Percentiles rank a stretch among this genome's conserved stretches.
Conservation (phyloP, 116 monocot genomes). For the Dioscorea cayenensis region DNA sequence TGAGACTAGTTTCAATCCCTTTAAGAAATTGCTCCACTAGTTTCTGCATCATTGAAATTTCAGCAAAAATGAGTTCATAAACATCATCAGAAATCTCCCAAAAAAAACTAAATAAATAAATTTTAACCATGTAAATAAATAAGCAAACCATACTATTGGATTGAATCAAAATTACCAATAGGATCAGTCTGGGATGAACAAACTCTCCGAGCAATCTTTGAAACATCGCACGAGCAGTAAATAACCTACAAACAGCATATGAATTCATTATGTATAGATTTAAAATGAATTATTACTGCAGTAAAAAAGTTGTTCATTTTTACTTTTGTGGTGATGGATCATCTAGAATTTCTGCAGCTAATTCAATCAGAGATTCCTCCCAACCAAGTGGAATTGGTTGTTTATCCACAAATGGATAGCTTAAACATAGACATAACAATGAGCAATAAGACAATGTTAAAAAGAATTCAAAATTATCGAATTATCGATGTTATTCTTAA, state of each 20-base stretch:
- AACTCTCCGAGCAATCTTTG: constrained; percentile 38
- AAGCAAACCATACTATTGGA: background rate
- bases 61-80: background rate
- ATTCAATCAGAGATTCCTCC: constrained; percentile 35
- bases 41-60: constrained; percentile 19
- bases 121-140: background rate
- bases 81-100: background rate
- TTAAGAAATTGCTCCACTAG: constrained; percentile 42
- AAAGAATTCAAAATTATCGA: background rate
- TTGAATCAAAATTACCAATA: constrained; percentile 19
- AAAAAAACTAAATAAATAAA: no score
- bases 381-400: constrained; percentile 37
- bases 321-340: constrained; percentile 47
- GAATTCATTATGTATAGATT: background rate
- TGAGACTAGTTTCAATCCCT: constrained; percentile 20
- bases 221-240: constrained; percentile 17
- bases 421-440: constrained; percentile 3
- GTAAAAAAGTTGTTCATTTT: background rate
- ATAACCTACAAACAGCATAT: constrained; percentile 15
- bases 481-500: background rate
- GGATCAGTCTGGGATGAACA: constrained; percentile 39
- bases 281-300: background rate
- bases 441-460: background rate
- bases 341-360: constrained; percentile 31
- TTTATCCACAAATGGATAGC: constrained; percentile 34